Conservation (phyloP, 345 rosid genomes). For the Barbarea vulgaris region DNA sequence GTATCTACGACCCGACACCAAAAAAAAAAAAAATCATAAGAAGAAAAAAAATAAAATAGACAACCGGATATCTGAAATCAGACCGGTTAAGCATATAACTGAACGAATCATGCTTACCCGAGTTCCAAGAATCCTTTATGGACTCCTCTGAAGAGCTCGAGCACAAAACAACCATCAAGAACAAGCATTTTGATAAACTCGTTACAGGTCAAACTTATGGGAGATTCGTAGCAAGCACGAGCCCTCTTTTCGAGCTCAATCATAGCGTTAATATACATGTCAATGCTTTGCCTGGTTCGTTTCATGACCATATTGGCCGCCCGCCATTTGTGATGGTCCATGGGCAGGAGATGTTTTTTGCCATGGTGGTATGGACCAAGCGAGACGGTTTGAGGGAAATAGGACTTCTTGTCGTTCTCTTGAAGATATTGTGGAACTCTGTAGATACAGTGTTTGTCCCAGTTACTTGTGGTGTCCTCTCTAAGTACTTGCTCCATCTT, state of each 20-base stretch:
- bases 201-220: conserved; percentile 52
- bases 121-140: conserved; percentile 60
- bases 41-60: neutral
- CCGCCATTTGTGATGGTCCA: conserved; percentile 90
- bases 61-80: neutral
- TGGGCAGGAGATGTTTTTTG: conserved; percentile 61
- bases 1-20: conserved; percentile 38
- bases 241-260: conserved; percentile 68
- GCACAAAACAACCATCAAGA: conserved; percentile 75
- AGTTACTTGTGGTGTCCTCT: conserved; percentile 56
- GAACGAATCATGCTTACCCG: conserved; percentile 39
- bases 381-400: conserved; percentile 72
- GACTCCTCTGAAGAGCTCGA: conserved; percentile 74
- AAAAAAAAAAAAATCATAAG: neutral
- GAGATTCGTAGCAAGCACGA: conserved; percentile 72
- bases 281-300: conserved; percentile 56
- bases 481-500: conserved; percentile 56
- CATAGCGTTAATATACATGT: conserved; percentile 58
- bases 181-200: conserved; percentile 78
- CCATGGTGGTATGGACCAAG: conserved; percentile 84
- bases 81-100: neutral
- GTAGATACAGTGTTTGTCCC: conserved; percentile 51
- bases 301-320: conserved; percentile 61
- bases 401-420: conserved; percentile 67
- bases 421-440: conserved; percentile 35